Conservation (phyloP, 1,284 basidiomycete genomes). For the Thelephora terrestris region DNA sequence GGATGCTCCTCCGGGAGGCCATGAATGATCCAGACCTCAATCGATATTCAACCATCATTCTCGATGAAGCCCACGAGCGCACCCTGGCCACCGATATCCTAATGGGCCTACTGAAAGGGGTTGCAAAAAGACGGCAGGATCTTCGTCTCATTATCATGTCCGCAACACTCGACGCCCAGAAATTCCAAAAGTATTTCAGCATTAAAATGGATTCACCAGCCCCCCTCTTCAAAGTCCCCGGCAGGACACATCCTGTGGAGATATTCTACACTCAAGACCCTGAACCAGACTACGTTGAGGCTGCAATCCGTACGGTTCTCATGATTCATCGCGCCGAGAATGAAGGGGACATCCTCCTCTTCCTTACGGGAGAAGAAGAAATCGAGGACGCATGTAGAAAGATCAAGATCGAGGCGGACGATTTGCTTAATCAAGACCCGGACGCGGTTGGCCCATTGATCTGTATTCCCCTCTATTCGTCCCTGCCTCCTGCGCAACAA, state of each 20-base stretch:
- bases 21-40: conserved; percentile 83
- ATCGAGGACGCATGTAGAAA: conserved; percentile 90
- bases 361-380: conserved; percentile 92
- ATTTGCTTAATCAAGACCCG: conserved; percentile 55
- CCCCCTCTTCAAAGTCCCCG: conserved; percentile 85
- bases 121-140: conserved; percentile 68
- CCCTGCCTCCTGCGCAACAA: conserved; percentile 87
- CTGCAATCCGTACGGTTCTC: conserved; percentile 83
- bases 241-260: conserved; percentile 86
- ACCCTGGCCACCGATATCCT: conserved; percentile 91
- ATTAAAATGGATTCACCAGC: conserved; percentile 38
- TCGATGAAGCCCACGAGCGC: conserved; percentile 93
- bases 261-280: conserved; percentile 87
- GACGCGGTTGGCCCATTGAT: conserved; percentile 77
- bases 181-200: conserved; percentile 88
- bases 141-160: conserved; percentile 94
- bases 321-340: conserved; percentile 92
- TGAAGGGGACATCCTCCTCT: conserved; percentile 79
- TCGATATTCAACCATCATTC: conserved; percentile 85
- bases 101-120: conserved; percentile 71
- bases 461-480: conserved; percentile 91
- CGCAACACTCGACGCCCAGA: conserved; percentile 84
- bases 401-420: conserved; percentile 75
- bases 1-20: conserved; percentile 77
- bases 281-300: conserved; percentile 87